A percentile compares a stretch with the other conserved stretches of the same genome.
Conservation (phyloP, 169 alveolate species). For the Cryptosporidium xiaoi region DNA sequence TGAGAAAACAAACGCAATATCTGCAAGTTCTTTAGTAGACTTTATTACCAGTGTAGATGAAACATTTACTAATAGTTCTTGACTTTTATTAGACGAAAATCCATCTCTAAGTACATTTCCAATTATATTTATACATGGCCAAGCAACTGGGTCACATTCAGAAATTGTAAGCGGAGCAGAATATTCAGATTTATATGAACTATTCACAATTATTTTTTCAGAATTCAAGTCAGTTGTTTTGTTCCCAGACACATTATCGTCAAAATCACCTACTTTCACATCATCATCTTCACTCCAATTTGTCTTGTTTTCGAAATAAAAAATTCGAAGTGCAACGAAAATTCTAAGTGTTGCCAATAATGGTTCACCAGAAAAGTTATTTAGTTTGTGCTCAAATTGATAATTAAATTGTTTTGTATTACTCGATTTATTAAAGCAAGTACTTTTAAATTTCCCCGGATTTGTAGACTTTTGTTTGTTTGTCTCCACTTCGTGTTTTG, state of each 20-base stretch:
- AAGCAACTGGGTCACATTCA: constrained; percentile 64
- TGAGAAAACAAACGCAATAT: constrained; percentile 58
- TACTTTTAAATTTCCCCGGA: background rate
- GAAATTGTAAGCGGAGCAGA: constrained; percentile 14
- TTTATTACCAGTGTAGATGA: constrained; percentile 66
- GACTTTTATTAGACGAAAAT: constrained; percentile 54
- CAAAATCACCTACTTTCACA: background rate
- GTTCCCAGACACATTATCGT: background rate
- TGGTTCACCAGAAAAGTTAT: constrained; percentile 44
- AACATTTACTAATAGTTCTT: constrained; percentile 37
- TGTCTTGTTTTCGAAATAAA: constrained; percentile 13
- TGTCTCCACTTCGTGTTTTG: background rate
- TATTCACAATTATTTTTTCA: background rate
- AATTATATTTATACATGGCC: constrained; percentile 66
- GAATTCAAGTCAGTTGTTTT: background rate
- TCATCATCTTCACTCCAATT: constrained; percentile 54
- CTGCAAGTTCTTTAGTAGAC: constrained; percentile 49
- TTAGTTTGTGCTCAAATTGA: constrained; percentile 7
- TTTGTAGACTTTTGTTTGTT: background rate
- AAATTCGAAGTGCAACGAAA: constrained; percentile 63
- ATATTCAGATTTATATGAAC: constrained; percentile 2
- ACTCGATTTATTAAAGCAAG: background rate
- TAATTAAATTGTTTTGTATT: background rate
- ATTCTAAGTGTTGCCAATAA: constrained; percentile 42
- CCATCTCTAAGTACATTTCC: constrained; percentile 65